Evolutionary conservation across 345 rosid genomes (phyloP), one percentile per base, ranked within the genome.

Genomic region (Hibiscus tridactylites): DNA sequence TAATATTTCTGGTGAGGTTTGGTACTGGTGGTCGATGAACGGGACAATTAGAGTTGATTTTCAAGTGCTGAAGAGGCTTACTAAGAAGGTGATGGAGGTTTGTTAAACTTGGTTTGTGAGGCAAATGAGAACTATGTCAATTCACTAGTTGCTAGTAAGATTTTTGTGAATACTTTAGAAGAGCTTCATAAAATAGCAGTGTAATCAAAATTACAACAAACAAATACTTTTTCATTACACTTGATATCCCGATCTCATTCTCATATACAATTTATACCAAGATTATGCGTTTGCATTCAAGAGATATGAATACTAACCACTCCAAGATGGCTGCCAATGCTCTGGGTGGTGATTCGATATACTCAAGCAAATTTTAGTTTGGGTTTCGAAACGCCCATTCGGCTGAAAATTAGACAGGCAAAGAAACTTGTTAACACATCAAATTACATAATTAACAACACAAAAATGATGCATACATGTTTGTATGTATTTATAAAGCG

Each of bases 271-370:
- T 49, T 50, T 26, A 5, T 26, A 65, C 11, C 11, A 12, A 46
- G 19, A 31, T 13, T 44, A n/a, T 11, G 17, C 10, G 16, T 16
- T 62, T 12, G 10, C 8, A 26, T 16, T 67, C 56, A 29, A 16
- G 49, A 67, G 17, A 29, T 50, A 33, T 8, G 54, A 73, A 56
- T 66, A 71, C 80, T 79, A 80, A 94, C 98, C 97, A 70, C 98
- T 91, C 98, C 98, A 94, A 19, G 98, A 94, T 57, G 98, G 98
- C 83, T 90, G 98, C 97, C 98, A 94, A 66, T 94, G 98, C 87
- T 94, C 97, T 0, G 98, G 98, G 81, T 94, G 98, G 77, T 94
- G 91, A 84, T 90, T 91, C 1, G 98, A 93, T 74, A 93, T 93
- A 85, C 98, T 93, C 72, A 93, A 77, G 84, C 98, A 93, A 75